Evolutionary conservation across 202 grass and related monocot genomes (phyloP).

Genomic region (Saccharum hybrid): DNA sequence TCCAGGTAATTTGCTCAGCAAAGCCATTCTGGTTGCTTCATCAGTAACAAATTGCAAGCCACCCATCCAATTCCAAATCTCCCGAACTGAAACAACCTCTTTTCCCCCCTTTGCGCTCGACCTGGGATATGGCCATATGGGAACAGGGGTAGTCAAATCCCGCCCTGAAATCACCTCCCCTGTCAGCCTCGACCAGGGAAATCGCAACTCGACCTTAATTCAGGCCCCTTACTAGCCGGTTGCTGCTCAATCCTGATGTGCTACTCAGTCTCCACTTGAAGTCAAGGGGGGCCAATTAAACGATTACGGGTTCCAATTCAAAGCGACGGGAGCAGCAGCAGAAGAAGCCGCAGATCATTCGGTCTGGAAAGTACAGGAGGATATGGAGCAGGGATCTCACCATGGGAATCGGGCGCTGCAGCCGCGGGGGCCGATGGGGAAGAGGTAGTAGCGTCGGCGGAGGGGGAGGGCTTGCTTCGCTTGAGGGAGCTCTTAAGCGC

Average conservation of each 20-base stretch:
- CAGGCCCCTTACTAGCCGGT: not conserved
- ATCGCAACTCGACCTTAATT: not conserved
- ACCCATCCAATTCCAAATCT: not conserved
- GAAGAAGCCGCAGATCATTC: not conserved
- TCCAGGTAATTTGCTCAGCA: not conserved
- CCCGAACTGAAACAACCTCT: not conserved
- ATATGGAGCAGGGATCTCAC: slow-evolving; percentile 13
- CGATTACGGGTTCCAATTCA: not conserved
- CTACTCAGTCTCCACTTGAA: not conserved
- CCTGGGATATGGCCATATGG: not conserved
- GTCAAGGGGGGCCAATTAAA: not conserved
- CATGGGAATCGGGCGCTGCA: slow-evolving; percentile 25
- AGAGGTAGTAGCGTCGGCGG: slow-evolving; percentile 23
- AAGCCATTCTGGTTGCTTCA: not conserved
- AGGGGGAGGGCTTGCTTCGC: slow-evolving; percentile 57
- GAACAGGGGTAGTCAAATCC: slow-evolving; percentile 7
- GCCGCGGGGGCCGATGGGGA: slow-evolving; percentile 7
- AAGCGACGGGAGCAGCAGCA: not conserved
- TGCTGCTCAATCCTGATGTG: not conserved
- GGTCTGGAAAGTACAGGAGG: not conserved
- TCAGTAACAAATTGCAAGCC: not conserved
- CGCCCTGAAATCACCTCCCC: not conserved
- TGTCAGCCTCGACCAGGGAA: not conserved
- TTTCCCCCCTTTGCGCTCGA: not conserved
- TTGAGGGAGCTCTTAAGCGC: slow-evolving; percentile 91